Percentiles rank a stretch among this genome's conserved stretches.
These are phyloP conservation scores for Arthroderma sp. DNA, from an alignment of 2,329 filamentous ascomycete species.

Conservation along the genomic window DNA sequence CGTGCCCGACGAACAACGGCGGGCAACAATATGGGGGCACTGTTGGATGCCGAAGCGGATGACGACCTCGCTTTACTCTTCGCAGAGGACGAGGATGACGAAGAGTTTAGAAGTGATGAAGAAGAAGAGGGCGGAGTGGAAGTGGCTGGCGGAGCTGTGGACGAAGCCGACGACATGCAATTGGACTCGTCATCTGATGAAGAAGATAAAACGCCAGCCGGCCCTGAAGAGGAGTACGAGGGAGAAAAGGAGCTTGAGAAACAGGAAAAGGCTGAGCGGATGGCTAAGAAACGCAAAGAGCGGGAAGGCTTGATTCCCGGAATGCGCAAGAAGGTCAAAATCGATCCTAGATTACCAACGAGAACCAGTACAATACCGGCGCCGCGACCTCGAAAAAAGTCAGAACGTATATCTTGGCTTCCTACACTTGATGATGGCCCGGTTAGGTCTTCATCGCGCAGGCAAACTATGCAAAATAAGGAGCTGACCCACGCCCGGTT, in stretches of 20 bases:
- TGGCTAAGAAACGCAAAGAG: conserved; percentile 67
- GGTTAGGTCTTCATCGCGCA: conserved; percentile 47
- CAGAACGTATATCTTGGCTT: conserved; percentile 57
- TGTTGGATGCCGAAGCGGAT: conserved; percentile 61
- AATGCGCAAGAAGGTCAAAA: conserved; percentile 59
- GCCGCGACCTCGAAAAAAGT: conserved; percentile 50
- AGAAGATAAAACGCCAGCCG: conserved; percentile 53
- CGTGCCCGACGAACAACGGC: conserved; percentile 68
- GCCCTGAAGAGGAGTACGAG: conserved; percentile 53
- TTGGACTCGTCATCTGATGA: conserved; percentile 80
- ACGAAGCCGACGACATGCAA: conserved; percentile 59
- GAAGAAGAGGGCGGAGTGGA: conserved; percentile 42
- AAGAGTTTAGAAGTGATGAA: conserved; percentile 24
- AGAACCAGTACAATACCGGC: conserved; percentile 21
- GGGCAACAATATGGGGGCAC: conserved; percentile 67
- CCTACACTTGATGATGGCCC: conserved; percentile 50
- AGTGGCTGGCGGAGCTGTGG: conserved; percentile 28
- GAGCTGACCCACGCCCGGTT: conserved; percentile 39
- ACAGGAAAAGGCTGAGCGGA: conserved; percentile 54
- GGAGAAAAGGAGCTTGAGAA: conserved; percentile 80
- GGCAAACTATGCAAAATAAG: conserved; percentile 53
- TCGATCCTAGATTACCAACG: conserved; percentile 26
- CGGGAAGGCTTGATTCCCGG: conserved; percentile 52
- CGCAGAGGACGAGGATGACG: conserved; percentile 56
- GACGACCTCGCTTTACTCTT: conserved; percentile 60